Evolutionary conservation across 140 eudicot genomes (phyloP).

Genomic region (Stevia rebaudiana): DNA sequence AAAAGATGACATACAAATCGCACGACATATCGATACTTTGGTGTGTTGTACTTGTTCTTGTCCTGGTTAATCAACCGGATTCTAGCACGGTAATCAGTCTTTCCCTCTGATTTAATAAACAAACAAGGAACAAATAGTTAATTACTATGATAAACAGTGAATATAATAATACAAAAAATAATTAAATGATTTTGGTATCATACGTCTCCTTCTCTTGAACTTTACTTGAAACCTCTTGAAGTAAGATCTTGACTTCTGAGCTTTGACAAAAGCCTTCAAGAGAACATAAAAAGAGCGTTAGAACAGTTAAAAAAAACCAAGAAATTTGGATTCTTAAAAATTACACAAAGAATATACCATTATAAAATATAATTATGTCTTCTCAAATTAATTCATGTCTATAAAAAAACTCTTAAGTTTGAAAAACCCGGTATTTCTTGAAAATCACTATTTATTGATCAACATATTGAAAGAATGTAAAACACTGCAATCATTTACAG

Average conservation of each 20-base stretch:
- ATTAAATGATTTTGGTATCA: background rate
- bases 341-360: background rate
- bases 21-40: constrained; percentile 68
- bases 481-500: background rate
- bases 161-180: too few relatives aligned
- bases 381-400: too few relatives aligned
- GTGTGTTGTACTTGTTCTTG: constrained; percentile 75
- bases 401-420: background rate
- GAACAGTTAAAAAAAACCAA: background rate
- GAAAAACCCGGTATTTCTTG: background rate
- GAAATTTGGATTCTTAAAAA: too few relatives aligned
- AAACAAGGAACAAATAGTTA: background rate
- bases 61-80: constrained; percentile 72
- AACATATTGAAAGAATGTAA: background rate
- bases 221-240: constrained; percentile 75
- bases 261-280: constrained; percentile 51
- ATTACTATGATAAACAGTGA: background rate
- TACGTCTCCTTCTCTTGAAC: constrained; percentile 78
- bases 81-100: constrained; percentile 83
- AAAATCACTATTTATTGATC: background rate
- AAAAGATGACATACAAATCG: constrained; percentile 51
- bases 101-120: constrained; percentile 46
- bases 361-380: too few relatives aligned
- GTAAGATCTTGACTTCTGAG: constrained; percentile 61
- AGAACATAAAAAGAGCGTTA: background rate